Evolutionary conservation across 2,329 filamentous ascomycete genomes (phyloP), one percentile per base, ranked within the genome.

Genomic region (Neofusicoccum kwambonambiense): DNA sequence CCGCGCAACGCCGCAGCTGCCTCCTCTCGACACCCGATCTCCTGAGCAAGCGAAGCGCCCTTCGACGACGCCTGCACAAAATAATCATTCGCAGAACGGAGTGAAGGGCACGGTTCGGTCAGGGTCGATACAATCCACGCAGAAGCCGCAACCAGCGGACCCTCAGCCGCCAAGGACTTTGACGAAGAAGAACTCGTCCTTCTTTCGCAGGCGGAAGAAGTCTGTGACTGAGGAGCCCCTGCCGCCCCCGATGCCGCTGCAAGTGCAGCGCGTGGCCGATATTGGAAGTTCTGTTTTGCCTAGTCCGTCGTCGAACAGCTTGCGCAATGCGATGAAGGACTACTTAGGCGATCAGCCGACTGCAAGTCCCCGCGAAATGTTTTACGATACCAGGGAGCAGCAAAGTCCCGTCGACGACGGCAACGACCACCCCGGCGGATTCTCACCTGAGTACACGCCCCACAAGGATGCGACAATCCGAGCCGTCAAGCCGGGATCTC

Each of bases 121-220:
- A 15, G 47, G 62, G 4, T 54, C 65, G 60, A 63, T 47, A 22
- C 9, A 27, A 17, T n/a, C 27, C 6, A 13, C 56, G 64, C 54
- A 61, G 27, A 44, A 49, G 17, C 41, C 31, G 45, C 44, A 66
- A 6, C 41, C 39, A 63, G 35, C 49, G 7, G 47, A 63, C 2
- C 22, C 45, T 15, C 61, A 54, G 11, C 67, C 68, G 54, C 72
- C 70, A 57, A 71, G 69, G 27, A 72, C 73, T 3, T 80, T 97
- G 60, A 90, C 91, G 71, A 97, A 97, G 82, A 97, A 97, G 77
- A 87, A 92, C 3, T 96, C 94, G 0, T 94, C 92, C 0, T 98
- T 99, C 80, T 98, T 98, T 80, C 87, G 95, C 67, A 86, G 95
- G 66, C 87, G 93, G 68, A 98, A 98, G 85, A 96, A 94, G 84